Evolutionary conservation across 768 basidiomycete genomes (phyloP).

Genomic region (Leccinum truebloodii): DNA sequence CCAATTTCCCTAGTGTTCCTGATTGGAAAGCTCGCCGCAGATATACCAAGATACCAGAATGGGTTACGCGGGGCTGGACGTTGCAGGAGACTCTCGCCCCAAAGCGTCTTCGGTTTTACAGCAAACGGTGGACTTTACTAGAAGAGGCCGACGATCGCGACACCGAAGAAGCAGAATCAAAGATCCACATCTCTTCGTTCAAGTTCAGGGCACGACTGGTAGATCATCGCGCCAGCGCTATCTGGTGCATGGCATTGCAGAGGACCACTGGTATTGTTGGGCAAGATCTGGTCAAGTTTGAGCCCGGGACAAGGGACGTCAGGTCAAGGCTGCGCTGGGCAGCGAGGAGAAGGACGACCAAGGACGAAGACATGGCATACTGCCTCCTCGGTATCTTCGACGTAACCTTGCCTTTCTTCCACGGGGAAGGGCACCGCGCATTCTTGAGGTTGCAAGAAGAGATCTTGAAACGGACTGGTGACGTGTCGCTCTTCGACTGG

Average conservation of each 20-base stretch:
- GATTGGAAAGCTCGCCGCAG: background rate
- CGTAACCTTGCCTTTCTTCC: slow-evolving; percentile 26
- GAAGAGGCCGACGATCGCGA: slow-evolving; percentile 24
- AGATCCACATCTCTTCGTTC: slow-evolving; percentile 17
- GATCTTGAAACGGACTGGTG: slow-evolving; percentile 29
- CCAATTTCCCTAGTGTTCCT: slow-evolving; percentile 3
- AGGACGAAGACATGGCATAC: slow-evolving; percentile 33
- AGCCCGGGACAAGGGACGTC: slow-evolving; percentile 17
- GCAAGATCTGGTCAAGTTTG: slow-evolving; percentile 15
- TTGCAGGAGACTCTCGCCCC: slow-evolving; percentile 30
- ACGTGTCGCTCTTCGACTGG: slow-evolving; percentile 29
- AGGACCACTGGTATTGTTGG: slow-evolving; percentile 16
- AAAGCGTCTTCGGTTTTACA: slow-evolving; percentile 31
- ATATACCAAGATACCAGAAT: slow-evolving; percentile 14
- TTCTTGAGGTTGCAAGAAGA: slow-evolving; percentile 32
- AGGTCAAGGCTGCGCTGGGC: slow-evolving; percentile 29
- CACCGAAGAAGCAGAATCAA: slow-evolving; percentile 11
- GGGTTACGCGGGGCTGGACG: slow-evolving; percentile 30
- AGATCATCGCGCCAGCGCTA: slow-evolving; percentile 16
- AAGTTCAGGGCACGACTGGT: slow-evolving; percentile 21
- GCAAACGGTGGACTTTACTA: slow-evolving; percentile 24
- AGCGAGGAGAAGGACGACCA: slow-evolving; percentile 27
- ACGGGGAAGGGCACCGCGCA: slow-evolving; percentile 31
- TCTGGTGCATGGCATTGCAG: slow-evolving; percentile 17
- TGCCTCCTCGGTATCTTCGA: slow-evolving; percentile 34